A percentile compares a stretch with the other conserved stretches of the same genome.
phyloP scores from a whole-genome alignment of 257 asterid species.

The Nemophila menziesii region DNA sequence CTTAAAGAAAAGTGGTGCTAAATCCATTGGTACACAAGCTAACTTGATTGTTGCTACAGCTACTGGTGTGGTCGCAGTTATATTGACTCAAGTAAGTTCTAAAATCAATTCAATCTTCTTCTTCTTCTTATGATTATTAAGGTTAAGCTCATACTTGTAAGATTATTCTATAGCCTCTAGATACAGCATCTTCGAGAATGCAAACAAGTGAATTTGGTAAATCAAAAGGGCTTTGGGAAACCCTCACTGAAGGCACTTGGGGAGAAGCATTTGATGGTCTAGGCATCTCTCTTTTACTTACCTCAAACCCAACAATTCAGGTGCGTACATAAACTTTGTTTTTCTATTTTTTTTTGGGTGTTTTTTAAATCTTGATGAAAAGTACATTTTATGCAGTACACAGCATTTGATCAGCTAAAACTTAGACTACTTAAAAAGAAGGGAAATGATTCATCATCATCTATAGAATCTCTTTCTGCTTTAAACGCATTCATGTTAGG shows the following conservation, averaged over 20 bases:
- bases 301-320: constrained; percentile 92
- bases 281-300: constrained; percentile 77
- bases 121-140: not conserved
- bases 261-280: constrained; percentile 73
- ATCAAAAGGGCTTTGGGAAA: constrained; percentile 71
- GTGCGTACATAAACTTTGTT: constrained; percentile 15
- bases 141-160: constrained; percentile 10
- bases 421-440: constrained; percentile 40
- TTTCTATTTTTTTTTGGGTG: constrained; percentile 1
- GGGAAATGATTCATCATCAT: constrained; percentile 22
- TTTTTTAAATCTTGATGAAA: constrained; percentile 11
- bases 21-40: constrained; percentile 74
- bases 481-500: constrained; percentile 68
- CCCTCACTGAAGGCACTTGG: constrained; percentile 79
- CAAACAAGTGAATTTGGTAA: constrained; percentile 86
- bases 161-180: constrained; percentile 58
- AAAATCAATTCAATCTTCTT: not conserved
- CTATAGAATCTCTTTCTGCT: constrained; percentile 67
- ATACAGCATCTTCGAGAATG: constrained; percentile 92
- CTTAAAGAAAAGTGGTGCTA: constrained; percentile 52
- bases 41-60: constrained; percentile 86
- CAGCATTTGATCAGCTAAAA: constrained; percentile 82
- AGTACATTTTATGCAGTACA: constrained; percentile 44
- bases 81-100: constrained; percentile 55
- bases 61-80: constrained; percentile 75